These are phyloP conservation scores for Trichoderma asperellum DNA, from an alignment of 2,329 filamentous ascomycete species.

Conservation along the genomic window DNA sequence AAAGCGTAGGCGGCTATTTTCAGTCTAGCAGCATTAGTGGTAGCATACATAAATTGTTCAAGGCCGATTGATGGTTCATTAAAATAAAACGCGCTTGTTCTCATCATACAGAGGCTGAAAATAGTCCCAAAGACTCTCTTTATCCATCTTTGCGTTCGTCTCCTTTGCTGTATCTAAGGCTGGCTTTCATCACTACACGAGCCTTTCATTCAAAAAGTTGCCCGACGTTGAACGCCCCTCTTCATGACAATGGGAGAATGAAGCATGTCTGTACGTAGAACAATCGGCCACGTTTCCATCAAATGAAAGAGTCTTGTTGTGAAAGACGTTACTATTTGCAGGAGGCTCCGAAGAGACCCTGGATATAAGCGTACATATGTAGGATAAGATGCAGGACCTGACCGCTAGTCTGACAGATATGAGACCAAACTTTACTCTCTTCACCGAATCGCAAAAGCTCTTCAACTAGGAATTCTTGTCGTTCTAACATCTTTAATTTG, in stretches of 20 bases:
- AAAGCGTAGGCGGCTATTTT: conserved; percentile 12
- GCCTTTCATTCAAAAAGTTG: background rate
- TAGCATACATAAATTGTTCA: background rate
- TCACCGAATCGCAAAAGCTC: background rate
- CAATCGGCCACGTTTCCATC: background rate
- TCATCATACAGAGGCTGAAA: background rate
- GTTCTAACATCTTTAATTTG: background rate
- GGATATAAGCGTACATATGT: background rate
- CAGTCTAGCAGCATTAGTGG: background rate
- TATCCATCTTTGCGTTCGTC: background rate
- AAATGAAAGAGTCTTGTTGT: background rate
- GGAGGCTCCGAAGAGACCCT: background rate
- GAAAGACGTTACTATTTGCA: conserved; percentile 11
- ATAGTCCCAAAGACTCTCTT: background rate
- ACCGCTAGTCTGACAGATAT: conserved; percentile 19
- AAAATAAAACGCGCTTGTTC: conserved; percentile 8
- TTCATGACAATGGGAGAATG: background rate
- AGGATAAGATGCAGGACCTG: conserved; percentile 12
- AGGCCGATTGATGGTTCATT: conserved; percentile 3
- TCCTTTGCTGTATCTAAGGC: background rate
- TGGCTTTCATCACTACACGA: conserved; percentile 8
- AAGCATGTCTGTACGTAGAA: background rate
- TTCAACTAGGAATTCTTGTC: background rate
- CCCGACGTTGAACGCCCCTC: background rate
- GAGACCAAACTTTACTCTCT: background rate